Evolutionary conservation across 2,329 filamentous ascomycete species (phyloP).

Genomic region (Venturia pyrina): DNA sequence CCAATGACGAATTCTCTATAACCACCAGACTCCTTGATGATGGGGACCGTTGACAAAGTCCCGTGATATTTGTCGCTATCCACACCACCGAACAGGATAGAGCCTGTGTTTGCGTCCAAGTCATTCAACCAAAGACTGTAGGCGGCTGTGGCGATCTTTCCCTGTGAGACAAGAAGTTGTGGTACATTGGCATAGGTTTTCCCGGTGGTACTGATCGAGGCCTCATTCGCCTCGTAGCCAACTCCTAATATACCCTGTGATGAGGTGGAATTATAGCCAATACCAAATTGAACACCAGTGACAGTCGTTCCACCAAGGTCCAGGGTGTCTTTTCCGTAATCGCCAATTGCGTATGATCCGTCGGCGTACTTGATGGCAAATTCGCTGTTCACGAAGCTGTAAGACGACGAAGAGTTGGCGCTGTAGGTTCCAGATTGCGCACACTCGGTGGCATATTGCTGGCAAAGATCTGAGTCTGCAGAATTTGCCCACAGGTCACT

Average conservation of each 20-base stretch:
- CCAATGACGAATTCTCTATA: constrained; percentile 47
- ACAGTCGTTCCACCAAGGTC: constrained; percentile 46
- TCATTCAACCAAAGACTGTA: constrained; percentile 56
- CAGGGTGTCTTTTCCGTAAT: constrained; percentile 71
- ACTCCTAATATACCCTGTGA: constrained; percentile 71
- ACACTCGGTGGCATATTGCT: constrained; percentile 41
- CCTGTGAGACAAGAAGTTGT: constrained; percentile 52
- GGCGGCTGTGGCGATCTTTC: constrained; percentile 48
- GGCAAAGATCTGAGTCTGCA: constrained; percentile 50
- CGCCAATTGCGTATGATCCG: constrained; percentile 63
- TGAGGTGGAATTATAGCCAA: constrained; percentile 55
- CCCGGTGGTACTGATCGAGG: constrained; percentile 49
- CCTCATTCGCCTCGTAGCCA: constrained; percentile 73
- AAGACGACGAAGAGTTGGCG: constrained; percentile 65
- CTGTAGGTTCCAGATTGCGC: constrained; percentile 54
- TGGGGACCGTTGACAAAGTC: constrained; percentile 49
- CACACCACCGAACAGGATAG: constrained; percentile 70
- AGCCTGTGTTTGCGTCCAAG: constrained; percentile 53
- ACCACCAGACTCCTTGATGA: constrained; percentile 37
- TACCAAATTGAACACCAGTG: constrained; percentile 56
- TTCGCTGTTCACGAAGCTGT: constrained; percentile 58
- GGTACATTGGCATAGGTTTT: constrained; percentile 51
- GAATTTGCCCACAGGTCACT: constrained; percentile 60
- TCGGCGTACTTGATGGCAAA: constrained; percentile 90
- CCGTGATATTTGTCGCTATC: constrained; percentile 65